Evolutionary conservation across 345 rosid genomes (phyloP).

Genomic region (Salix purpurea): DNA sequence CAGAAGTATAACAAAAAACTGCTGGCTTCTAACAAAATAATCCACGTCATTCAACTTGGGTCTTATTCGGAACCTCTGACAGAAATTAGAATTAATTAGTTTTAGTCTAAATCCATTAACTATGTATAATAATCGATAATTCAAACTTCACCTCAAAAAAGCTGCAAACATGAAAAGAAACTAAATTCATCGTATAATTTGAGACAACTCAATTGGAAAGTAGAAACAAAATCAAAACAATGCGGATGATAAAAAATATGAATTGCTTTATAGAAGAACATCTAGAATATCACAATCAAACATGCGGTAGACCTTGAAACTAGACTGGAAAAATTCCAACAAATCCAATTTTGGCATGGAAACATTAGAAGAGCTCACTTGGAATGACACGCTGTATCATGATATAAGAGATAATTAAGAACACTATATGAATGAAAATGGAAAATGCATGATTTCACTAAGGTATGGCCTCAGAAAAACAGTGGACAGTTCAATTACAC

Average conservation of each 20-base stretch:
- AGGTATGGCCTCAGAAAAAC: not conserved
- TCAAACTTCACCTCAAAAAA: not conserved
- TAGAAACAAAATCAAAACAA: not conserved
- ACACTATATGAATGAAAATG: not conserved
- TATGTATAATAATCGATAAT: not conserved
- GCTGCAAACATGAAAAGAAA: not conserved
- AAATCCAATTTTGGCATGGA: not conserved
- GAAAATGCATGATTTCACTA: not conserved
- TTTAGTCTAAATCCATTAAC: not conserved
- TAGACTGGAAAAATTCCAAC: not conserved
- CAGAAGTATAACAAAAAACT: not conserved
- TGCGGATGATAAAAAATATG: not conserved
- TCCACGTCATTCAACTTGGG: not conserved
- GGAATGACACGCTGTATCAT: not conserved
- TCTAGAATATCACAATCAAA: not conserved
- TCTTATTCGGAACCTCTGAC: not conserved
- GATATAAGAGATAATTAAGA: not conserved
- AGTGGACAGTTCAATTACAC: not conserved
- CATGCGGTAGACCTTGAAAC: not conserved
- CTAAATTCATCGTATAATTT: not conserved
- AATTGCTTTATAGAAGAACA: not conserved
- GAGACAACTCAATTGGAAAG: not conserved
- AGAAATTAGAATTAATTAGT: not conserved
- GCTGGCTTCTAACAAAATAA: not conserved
- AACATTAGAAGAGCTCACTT: not conserved